Evolutionary conservation across 2,329 filamentous ascomycete species (phyloP), one percentile per base, ranked within the genome.

Genomic region (Aspergillus puulaauensis): DNA sequence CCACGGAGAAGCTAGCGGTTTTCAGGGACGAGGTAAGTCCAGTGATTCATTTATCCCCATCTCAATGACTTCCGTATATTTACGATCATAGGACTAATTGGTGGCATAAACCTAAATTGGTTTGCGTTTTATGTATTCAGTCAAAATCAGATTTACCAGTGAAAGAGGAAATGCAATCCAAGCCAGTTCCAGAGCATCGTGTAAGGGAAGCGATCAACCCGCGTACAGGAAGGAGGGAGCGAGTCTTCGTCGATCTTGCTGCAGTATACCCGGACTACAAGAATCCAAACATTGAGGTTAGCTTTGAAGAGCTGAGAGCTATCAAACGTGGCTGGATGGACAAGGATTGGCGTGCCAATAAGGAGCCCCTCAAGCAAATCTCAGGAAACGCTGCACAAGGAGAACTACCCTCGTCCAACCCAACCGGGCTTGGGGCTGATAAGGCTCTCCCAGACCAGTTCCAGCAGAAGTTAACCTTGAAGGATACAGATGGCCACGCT

Each of bases 1-100:
- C 83, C 33, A 83, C 83, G 54, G 82, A 88, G 54, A 98, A 97
- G 81, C 89, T 99, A 87, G 81, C 88, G 70, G 85, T 99, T 46
- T 99, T 97, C 81, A 93, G 90, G 82, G 95, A 99, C 82, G 82
- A 90, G 90, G 95, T 99, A 89, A 88, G 91, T 83, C 73, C 69
- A 68, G 61, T 68, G 64, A 68, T 66, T 72, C 71, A 66, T 64
- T 62, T 63, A 66, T 63, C 62, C 65, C 63, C 66, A 11, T 69
- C 66, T 72, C 69, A 73, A 69, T 74, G 73, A 75, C 66, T 73
- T 77, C 80, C 83, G 82, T 75, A 82, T 91, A 85, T 95, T 95
- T 91, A 95, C 92, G 82, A 87, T 84, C 82, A 85, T 85, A 97
- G 93, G 92, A 96, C 93, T 97, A 96, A 97, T 93, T 82, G 72